Evolutionary conservation across 78 protist species (phyloP).

Genomic region (Protostelium mycophagum): DNA sequence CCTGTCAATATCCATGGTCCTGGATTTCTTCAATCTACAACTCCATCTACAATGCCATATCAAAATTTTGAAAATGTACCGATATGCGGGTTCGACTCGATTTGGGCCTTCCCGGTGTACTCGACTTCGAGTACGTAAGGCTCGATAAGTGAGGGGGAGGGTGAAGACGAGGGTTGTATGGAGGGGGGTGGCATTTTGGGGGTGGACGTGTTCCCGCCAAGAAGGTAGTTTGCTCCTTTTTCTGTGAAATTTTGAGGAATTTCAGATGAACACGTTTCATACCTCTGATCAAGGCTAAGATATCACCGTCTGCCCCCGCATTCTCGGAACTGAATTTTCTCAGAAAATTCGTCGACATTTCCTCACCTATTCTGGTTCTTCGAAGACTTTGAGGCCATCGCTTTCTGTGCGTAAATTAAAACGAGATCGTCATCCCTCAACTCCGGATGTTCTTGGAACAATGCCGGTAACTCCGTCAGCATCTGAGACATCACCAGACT

Average conservation of each 20-base stretch:
- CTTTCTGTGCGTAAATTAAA: slow-evolving; percentile 27
- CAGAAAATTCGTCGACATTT: neutral
- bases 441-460: slow-evolving; percentile 26
- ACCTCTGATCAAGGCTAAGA: neutral
- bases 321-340: neutral
- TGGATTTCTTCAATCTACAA: no score
- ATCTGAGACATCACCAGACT: slow-evolving; percentile 51
- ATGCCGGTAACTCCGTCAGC: slow-evolving; percentile 39
- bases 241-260: neutral
- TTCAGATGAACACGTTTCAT: neutral
- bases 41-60: no score
- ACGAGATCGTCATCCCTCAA: slow-evolving; percentile 31
- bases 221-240: neutral
- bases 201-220: neutral
- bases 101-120: neutral
- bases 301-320: neutral
- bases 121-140: neutral
- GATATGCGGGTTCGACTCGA: neutral
- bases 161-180: neutral
- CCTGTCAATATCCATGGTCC: neutral
- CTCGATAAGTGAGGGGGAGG: neutral
- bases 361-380: slow-evolving; percentile 27
- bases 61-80: no score
- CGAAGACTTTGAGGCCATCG: slow-evolving; percentile 32
- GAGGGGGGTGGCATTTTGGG: neutral